These are phyloP conservation scores for Fusarium cyanostomum DNA, from an alignment of 2,329 filamentous ascomycete species.

Conservation along the genomic window DNA sequence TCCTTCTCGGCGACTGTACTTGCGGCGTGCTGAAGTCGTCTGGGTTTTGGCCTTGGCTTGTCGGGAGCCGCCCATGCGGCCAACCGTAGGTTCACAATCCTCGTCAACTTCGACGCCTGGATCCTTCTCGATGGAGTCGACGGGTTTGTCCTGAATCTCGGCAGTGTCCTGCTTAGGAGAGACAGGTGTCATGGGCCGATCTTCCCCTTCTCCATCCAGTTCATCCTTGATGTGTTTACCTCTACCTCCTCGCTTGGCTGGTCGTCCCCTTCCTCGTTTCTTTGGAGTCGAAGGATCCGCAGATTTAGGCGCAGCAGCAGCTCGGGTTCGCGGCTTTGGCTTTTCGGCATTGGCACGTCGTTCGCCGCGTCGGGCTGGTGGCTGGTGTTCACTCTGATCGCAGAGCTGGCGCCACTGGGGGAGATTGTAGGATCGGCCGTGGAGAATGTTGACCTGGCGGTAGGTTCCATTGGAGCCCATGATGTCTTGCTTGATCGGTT, in stretches of 20 bases:
- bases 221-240: slow-evolving; percentile 51
- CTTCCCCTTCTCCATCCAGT: slow-evolving; percentile 55
- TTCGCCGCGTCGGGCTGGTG: slow-evolving; percentile 88
- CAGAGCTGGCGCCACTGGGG: slow-evolving; percentile 95
- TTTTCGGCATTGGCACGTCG: slow-evolving; percentile 70
- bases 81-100: slow-evolving; percentile 47
- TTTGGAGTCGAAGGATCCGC: slow-evolving; percentile 48
- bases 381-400: slow-evolving; percentile 94
- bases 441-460: slow-evolving; percentile 95
- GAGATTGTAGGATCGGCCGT: slow-evolving; percentile 94
- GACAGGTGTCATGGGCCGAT: slow-evolving; percentile 67
- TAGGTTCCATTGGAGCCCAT: slow-evolving; percentile 95
- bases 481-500: slow-evolving; percentile 98
- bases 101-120: slow-evolving; percentile 57
- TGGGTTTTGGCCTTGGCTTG: slow-evolving; percentile 69
- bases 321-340: slow-evolving; percentile 55
- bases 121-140: slow-evolving; percentile 63
- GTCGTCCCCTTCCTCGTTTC: slow-evolving; percentile 54
- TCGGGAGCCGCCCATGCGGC: slow-evolving; percentile 61
- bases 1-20: slow-evolving; percentile 83
- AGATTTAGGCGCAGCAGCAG: slow-evolving; percentile 47
- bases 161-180: slow-evolving; percentile 58
- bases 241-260: slow-evolving; percentile 49
- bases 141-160: slow-evolving; percentile 46
- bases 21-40: slow-evolving; percentile 85